These are phyloP conservation scores for Lagenidium sp. DNA, from an alignment of 352 stramenopile genomes.

Conservation along the genomic window DNA sequence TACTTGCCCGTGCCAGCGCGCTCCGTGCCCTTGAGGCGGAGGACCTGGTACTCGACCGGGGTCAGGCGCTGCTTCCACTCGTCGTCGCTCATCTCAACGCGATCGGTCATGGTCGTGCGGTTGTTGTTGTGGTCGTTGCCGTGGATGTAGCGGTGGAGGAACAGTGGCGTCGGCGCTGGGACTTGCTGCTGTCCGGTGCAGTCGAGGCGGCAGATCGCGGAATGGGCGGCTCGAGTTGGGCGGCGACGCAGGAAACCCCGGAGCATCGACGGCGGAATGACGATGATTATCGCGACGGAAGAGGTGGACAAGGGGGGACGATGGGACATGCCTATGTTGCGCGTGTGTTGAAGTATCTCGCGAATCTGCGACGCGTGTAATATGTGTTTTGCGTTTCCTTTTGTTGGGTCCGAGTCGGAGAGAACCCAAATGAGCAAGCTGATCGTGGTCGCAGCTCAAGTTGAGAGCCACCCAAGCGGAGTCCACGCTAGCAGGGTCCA, in stretches of 20 bases:
- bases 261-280: too few relatives aligned
- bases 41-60: constrained; percentile 75
- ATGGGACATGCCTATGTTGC: constrained; percentile 6
- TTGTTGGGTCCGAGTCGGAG: too few relatives aligned
- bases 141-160: background rate
- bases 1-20: constrained; percentile 82
- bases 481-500: too few relatives aligned
- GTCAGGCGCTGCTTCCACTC: constrained; percentile 82
- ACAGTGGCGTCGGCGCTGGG: background rate
- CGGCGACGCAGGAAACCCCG: too few relatives aligned
- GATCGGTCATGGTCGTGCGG: constrained; percentile 40
- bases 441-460: too few relatives aligned
- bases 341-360: background rate
- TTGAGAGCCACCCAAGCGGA: too few relatives aligned
- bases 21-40: constrained; percentile 89
- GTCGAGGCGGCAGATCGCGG: constrained; percentile 4
- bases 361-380: constrained; percentile 4
- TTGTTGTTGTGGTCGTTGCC: background rate
- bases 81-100: constrained; percentile 39
- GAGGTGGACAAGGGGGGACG: background rate
- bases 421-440: too few relatives aligned
- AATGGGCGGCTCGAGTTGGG: too few relatives aligned
- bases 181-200: constrained; percentile 4
- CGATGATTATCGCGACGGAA: background rate
- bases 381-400: too few relatives aligned